Evolutionary conservation across 805 yeast genomes (phyloP), one percentile per base, ranked within the genome.

Genomic region (Pichia pseudocactophila): DNA sequence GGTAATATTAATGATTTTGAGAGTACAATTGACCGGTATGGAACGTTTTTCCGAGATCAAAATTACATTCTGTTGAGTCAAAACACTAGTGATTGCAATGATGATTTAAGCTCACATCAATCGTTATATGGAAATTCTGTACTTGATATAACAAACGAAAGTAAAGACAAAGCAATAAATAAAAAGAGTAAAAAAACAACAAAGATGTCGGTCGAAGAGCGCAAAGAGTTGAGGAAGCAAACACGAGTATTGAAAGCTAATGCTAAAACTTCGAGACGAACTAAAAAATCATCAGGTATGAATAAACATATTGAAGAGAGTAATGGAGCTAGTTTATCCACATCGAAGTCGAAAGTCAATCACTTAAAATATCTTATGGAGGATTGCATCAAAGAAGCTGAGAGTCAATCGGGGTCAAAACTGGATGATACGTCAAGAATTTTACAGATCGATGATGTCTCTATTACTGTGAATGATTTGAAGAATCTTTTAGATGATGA

Each of bases 381-480:
- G 6, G 28, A 35, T 17, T 32, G 42, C 26, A 37, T 37, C 13
- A 18, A 36, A 20, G 12, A 11, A 20, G 30, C 36, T 7, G 16
- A n/a, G 12, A 9, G 11, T 3, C 30, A 38, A 12, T 13, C n/a
- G 5, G 31, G 15, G 10, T 26, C 22, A 5, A 28, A 39, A 19
- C 15, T 40, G 15, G 9, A 19, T 1, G 36, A 36, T 4, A 36
- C 15, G 3, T 22, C 41, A 12, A 16, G 17, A 22, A 22, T 73
- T 3, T 55, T 74, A 20, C 76, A 76, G 46, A 74, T 69, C 50
- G 71, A 72, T 41, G 80, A 80, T 47, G 69, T 78, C 8, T 70
- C 82, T 1, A 59, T 82, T 2, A 76, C 76, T 51, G 65, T 68
- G 41, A 74, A 73, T 18, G 92, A 84, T 54, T 48, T 81, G 9